Conservation (phyloP, 208 protist species). For the Leishmania arabica region DNA sequence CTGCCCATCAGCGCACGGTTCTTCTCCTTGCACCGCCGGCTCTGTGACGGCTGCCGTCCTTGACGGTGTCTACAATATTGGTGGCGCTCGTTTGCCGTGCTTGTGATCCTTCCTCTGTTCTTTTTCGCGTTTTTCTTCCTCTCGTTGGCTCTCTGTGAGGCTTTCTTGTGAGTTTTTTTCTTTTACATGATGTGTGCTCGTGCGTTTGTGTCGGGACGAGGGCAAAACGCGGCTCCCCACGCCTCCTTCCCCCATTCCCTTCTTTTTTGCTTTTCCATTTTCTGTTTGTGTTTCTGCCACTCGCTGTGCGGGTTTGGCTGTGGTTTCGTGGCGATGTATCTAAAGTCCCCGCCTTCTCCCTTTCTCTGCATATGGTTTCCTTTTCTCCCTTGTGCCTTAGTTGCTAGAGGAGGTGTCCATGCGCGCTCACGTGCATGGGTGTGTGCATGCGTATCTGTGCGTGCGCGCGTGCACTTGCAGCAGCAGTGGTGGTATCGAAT, state of each 20-base stretch:
- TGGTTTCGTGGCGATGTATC: not conserved
- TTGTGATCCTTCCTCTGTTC: not conserved
- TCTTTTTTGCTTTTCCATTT: not conserved
- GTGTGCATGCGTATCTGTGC: not conserved
- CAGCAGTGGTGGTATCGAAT: not conserved
- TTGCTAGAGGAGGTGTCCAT: not conserved
- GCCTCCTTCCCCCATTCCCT: not conserved
- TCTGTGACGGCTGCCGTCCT: not conserved
- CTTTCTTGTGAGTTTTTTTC: not conserved
- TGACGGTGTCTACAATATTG: not conserved
- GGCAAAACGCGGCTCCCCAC: not conserved
- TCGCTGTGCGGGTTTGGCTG: not conserved
- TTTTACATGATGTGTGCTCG: not conserved
- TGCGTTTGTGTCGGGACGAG: not conserved
- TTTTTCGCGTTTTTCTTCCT: not conserved
- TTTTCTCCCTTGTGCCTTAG: not conserved
- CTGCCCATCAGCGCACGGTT: not conserved
- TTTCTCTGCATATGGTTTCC: not conserved
- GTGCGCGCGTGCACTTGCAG: not conserved
- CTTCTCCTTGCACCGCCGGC: not conserved
- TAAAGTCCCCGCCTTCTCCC: not conserved
- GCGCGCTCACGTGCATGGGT: not conserved
- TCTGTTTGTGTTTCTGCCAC: not conserved
- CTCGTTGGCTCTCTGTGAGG: slow-evolving; percentile 2
- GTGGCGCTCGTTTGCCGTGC: not conserved